Conservation (phyloP, 352 stramenopile genomes). For the Pseudoperonospora humuli region DNA sequence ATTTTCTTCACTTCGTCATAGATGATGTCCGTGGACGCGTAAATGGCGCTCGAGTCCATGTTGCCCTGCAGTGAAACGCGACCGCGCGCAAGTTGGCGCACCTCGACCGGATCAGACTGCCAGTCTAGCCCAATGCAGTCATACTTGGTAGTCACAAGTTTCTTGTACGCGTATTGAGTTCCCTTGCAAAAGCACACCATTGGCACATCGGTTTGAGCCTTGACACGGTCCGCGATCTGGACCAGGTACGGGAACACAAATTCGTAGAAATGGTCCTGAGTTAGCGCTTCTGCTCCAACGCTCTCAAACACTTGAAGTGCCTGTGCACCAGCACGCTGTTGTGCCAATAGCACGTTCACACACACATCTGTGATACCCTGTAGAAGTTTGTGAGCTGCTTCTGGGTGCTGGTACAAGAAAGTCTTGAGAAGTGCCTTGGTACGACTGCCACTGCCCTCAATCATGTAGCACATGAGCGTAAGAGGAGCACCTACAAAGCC, state of each 20-base stretch:
- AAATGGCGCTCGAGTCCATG: constrained; percentile 88
- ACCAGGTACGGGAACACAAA: constrained; percentile 91
- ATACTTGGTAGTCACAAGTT: constrained; percentile 78
- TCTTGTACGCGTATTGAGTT: constrained; percentile 71
- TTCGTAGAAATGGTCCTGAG: constrained; percentile 91
- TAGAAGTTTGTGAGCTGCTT: constrained; percentile 88
- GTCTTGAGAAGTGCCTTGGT: constrained; percentile 91
- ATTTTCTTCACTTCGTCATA: constrained; percentile 88
- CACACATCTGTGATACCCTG: constrained; percentile 92
- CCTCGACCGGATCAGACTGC: constrained; percentile 88
- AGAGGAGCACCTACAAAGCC: constrained; percentile 96
- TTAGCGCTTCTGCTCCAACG: constrained; percentile 92
- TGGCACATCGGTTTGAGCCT: constrained; percentile 55
- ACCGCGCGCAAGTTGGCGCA: constrained; percentile 70
- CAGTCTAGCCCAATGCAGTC: constrained; percentile 93
- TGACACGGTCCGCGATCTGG: constrained; percentile 73
- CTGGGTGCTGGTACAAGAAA: constrained; percentile 92
- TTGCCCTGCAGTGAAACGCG: constrained; percentile 88
- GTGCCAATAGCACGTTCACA: constrained; percentile 92
- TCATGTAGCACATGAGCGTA: constrained; percentile 98
- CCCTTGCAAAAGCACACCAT: constrained; percentile 85
- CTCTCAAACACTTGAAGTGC: constrained; percentile 97
- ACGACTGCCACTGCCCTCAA: constrained; percentile 93
- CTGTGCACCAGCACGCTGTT: constrained; percentile 91
- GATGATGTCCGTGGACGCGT: constrained; percentile 81